Evolutionary conservation across 441 rosid genomes (phyloP).

Genomic region (Metrosideros polymorpha): DNA sequence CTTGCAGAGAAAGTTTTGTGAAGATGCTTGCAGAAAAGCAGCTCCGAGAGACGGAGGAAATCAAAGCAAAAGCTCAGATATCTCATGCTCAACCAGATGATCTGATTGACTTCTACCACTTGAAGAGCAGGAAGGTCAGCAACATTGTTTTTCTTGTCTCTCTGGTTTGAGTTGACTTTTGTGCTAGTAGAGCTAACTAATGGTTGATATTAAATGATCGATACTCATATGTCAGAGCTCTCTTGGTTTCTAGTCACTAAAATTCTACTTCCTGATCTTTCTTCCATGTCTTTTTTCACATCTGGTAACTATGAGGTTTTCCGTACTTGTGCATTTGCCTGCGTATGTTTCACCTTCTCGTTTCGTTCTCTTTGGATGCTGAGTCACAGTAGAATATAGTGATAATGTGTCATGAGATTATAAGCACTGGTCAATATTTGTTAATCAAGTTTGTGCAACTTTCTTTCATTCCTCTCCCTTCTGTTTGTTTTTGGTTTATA

Average conservation of each 20-base stretch:
- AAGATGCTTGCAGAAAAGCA: conserved; percentile 92
- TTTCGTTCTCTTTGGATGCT: neutral
- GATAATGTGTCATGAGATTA: neutral
- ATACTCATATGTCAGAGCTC: neutral
- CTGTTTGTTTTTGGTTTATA: neutral
- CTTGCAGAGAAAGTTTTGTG: conserved; percentile 81
- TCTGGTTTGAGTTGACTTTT: neutral
- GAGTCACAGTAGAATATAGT: neutral
- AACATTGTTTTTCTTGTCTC: neutral
- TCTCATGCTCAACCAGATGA: conserved; percentile 89
- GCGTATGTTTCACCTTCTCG: neutral
- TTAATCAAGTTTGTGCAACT: neutral
- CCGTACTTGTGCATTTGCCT: neutral
- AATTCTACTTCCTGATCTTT: neutral
- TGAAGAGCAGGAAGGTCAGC: conserved; percentile 85
- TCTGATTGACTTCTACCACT: conserved; percentile 84
- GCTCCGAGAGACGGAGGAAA: conserved; percentile 65
- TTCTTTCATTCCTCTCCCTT: neutral
- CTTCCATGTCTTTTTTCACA: neutral
- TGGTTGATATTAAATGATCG: neutral
- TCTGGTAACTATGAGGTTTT: neutral
- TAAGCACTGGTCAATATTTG: neutral
- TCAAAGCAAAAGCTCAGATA: conserved; percentile 83
- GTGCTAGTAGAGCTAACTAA: neutral
- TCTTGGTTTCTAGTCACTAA: neutral